Conservation (phyloP, 1,284 basidiomycete genomes). For the Moesziomyces globuligerus region DNA sequence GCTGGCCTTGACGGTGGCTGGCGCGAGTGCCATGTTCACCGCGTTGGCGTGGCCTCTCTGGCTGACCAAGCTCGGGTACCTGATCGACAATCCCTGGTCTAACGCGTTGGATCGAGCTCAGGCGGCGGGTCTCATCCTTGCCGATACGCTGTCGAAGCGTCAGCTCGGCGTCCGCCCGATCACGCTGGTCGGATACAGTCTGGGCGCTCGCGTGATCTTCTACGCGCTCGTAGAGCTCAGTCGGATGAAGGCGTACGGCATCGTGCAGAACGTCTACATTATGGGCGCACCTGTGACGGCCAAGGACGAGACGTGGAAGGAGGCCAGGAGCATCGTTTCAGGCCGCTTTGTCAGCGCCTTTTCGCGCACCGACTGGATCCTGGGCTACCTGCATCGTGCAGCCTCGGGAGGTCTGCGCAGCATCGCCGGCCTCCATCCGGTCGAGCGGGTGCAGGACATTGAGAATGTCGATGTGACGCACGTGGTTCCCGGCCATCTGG, state of each 20-base stretch:
- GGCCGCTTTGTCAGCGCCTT: conserved; percentile 67
- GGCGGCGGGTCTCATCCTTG: conserved; percentile 64
- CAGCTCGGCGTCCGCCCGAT: conserved; percentile 66
- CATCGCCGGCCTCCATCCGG: conserved; percentile 65
- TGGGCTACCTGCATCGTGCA: conserved; percentile 65
- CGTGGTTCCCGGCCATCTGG: conserved; percentile 63
- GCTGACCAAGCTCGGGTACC: conserved; percentile 65
- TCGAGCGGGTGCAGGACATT: conserved; percentile 61
- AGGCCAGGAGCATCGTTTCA: conserved; percentile 59
- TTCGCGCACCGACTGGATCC: conserved; percentile 66
- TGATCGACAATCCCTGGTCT: conserved; percentile 67
- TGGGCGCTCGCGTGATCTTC: conserved; percentile 65
- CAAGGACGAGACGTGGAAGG: conserved; percentile 60
- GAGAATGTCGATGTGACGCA: conserved; percentile 67
- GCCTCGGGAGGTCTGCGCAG: conserved; percentile 64
- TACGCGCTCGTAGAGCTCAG: conserved; percentile 63
- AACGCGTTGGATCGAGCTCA: conserved; percentile 64
- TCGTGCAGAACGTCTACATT: conserved; percentile 66
- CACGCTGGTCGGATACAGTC: conserved; percentile 65
- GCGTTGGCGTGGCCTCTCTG: conserved; percentile 66
- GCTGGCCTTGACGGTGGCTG: conserved; percentile 62
- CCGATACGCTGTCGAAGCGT: conserved; percentile 60
- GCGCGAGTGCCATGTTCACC: conserved; percentile 55
- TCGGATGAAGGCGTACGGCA: conserved; percentile 62
- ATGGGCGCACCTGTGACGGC: conserved; percentile 65